Evolutionary conservation across 805 yeast species (phyloP), one percentile per base, ranked within the genome.

Genomic region (Kluyveromyces nonfermentans): DNA sequence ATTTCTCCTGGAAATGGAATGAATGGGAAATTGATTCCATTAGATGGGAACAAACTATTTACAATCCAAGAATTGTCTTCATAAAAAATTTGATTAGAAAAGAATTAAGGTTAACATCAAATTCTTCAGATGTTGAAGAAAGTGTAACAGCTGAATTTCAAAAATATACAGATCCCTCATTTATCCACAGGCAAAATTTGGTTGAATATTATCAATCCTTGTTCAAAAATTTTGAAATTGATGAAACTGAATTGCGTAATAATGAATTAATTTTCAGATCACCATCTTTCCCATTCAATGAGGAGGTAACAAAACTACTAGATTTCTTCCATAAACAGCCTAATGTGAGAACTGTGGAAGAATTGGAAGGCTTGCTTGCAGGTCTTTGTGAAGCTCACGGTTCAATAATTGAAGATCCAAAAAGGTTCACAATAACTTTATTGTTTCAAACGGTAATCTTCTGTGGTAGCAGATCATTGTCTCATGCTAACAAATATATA

Each of bases 1-100:
- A 84, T 45, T 93, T 86, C 65, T 85, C 89, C 32, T 93, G 99
- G 99, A 87, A 88, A 59, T 93, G 98, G 98, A 78, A 77, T 50
- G 97, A 89, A 62, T 93, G 98, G 98, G 77, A 73, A 21, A 65
- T 63, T 2, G 85, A 80, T 54, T 72, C 81, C 0, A 54, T 59
- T n/a, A 62, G 60, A 37, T 72, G 69, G 38, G 67, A 73, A 31
- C 60, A 67, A 30, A 66, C 71, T 22, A 54, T 57, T 14, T 78
- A 75, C 55, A 89, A 85, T 57, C 96, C 97, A 10, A 78, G 77
- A 51, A 72, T 76, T 49, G 75, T 74, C 37, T 82, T 90, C 51
- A 78, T 90, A 47, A 77, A 73, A 52, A 88, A 88, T 63, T 70
- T 89, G 49, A 80, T 93, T 47, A 75, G 80, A 34, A 89, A 88